Evolutionary conservation across 2,329 filamentous ascomycete species (phyloP), one percentile per base, ranked within the genome.

Genomic region (Apiospora arundinis): DNA sequence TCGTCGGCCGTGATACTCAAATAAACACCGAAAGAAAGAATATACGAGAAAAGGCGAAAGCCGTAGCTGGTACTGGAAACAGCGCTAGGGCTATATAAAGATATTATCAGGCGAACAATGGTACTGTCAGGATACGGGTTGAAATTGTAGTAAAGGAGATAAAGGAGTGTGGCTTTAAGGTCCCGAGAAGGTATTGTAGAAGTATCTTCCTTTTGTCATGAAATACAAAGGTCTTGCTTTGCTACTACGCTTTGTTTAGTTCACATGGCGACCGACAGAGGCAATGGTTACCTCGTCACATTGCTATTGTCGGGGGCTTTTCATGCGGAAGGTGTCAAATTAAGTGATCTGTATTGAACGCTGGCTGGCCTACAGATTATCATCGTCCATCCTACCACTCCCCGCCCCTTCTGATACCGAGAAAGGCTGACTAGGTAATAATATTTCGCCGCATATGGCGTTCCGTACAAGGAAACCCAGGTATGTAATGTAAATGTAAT

Each of bases 401-500:
- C 28, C 8, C 7, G 18, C 4, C 56, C 18, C 21, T 32, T 40
- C 18, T 28, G 8, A 63, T n/a, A 6, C 32, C 21, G 21, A 28
- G 40, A 40, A 16, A 40, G 11, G 25, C 25, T 21, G 7, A 16
- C 6, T 8, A 56, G 23, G 18, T 32, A 18, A 16, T 5, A 45
- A 45, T 23, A 56, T 56, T 56, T 56, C 25, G 28, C 52, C 25
- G 25, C 28, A 14, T 25, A 25, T 9, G 25, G 32, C 32, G 56
- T 8, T n/a, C 9, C 18, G 1, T 23, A 40, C 6, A 5, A 60
- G 5, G 40, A 37, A n/a, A 60, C 18, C 52, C 28, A 21, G 37
- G 18, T 60, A n/a, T 37, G 56, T 63, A 63, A 32, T 40, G 56
- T 40, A 63, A 63, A 32, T 32, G 32, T n/a, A 63, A n/a, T 37